Base-by-base conservation (phyloP, 495 filamentous ascomycete species). In the Hypomontagnella submonticulosa region DNA sequence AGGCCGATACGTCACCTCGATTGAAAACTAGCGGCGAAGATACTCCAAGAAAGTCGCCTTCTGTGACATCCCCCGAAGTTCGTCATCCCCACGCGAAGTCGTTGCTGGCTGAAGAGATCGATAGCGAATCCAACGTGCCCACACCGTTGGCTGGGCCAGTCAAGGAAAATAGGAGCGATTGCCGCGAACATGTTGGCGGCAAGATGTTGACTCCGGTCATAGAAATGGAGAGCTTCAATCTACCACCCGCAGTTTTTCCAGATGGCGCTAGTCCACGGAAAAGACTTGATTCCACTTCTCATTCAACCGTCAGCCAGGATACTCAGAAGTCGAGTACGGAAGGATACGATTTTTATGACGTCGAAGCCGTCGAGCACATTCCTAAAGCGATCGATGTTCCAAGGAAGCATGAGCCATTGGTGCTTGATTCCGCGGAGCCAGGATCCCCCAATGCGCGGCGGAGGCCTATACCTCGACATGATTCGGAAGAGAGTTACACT, bases 61-160 rank as follows among this genome's bases (percentile, higher is more conserved):
- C 80, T 18, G 32, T 70, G 27, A 53, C 66, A 66, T 70, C 57
- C 32, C 66, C 58, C 66, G 74, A 57, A 69, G 68, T 44, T 16
- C 71, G 15, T 41, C 63, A 40, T 42, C 72, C 48, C 16, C 13
- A 20, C 3, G 67, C 66, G 16, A 75, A 71, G 54, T 80, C 79
- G 1, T 66, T 80, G 0, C 75, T 82, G 0, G 61, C 77, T 0
- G 80, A 83, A 36, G 88, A 90, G 56, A 75, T 83, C 11, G 89
- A 91, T 49, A 90, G 85, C 73, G 88, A 87, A 37, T 95, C 92
- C 1, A 92, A 90, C 58, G 84, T 92, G 70, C 84, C 89, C 10
- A 96, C 92, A 0, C 92, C 92, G 1, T 79, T 94, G 40, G 92
- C 87, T 4, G 83, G 86, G 19, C 91, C 92, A 4, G 76, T 90